Evolutionary conservation across 1,284 basidiomycete species (phyloP).

Genomic region (Sporisorium sorghi): DNA sequence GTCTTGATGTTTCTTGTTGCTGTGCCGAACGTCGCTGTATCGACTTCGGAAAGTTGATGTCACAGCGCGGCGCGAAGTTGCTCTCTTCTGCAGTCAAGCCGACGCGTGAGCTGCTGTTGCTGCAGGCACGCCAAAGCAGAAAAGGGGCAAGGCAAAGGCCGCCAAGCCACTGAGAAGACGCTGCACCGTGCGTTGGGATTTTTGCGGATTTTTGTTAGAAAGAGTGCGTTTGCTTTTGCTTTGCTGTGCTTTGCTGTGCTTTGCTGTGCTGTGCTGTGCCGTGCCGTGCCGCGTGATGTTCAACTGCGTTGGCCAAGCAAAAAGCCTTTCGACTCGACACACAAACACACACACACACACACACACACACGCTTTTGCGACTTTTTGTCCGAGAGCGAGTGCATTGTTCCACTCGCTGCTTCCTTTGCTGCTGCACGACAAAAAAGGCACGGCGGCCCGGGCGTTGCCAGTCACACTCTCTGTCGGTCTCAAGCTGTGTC

Average conservation of each 20-base stretch:
- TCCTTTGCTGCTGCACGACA: neutral
- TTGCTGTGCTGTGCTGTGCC: neutral
- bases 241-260: too few species aligned
- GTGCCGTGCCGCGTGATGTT: neutral
- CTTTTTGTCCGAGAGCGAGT: constrained; percentile 4
- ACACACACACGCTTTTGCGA: neutral
- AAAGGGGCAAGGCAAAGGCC: neutral
- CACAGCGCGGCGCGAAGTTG: constrained; percentile 7
- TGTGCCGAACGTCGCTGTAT: constrained; percentile 2
- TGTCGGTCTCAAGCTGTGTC: neutral
- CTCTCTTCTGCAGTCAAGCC: neutral
- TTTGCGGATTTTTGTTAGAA: neutral
- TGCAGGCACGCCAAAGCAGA: neutral
- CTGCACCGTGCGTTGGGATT: neutral
- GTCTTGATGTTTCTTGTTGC: neutral
- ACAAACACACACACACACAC: neutral
- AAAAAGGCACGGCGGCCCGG: constrained; percentile 8
- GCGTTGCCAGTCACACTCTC: neutral
- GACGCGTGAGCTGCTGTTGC: neutral
- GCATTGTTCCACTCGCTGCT: neutral
- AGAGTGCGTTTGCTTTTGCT: too few species aligned
- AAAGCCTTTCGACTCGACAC: neutral
- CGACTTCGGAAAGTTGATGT: neutral
- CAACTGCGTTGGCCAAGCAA: constrained; percentile 11
- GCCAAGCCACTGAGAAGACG: neutral